These are phyloP conservation scores for Rhodotorula toruloides DNA, from an alignment of 768 basidiomycete genomes.

Conservation along the genomic window DNA sequence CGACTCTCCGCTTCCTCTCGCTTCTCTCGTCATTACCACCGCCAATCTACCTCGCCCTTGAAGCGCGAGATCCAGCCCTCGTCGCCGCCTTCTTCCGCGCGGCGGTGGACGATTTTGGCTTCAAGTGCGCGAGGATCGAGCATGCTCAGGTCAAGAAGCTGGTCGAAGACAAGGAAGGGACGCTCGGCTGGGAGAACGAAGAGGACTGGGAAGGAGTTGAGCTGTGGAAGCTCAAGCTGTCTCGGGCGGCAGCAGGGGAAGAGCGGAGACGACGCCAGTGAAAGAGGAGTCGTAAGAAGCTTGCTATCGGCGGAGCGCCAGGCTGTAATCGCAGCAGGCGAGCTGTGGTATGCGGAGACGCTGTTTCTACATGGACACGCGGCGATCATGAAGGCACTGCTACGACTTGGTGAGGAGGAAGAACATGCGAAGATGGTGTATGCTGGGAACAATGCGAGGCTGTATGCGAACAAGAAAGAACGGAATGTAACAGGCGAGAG, in stretches of 20 bases:
- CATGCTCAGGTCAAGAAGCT: conserved; percentile 59
- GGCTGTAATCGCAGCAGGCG: no score
- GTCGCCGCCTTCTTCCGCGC: conserved; percentile 58
- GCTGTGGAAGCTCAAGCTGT: conserved; percentile 56
- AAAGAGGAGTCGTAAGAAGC: no score
- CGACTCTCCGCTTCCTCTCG: conserved; percentile 61
- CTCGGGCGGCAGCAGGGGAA: no score
- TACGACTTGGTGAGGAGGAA: no score
- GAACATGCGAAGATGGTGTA: no score
- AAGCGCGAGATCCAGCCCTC: conserved; percentile 67
- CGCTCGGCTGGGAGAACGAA: conserved; percentile 58
- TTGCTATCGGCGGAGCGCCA: no score
- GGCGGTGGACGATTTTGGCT: conserved; percentile 58
- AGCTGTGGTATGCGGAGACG: no score
- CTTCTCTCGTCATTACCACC: conserved; percentile 52
- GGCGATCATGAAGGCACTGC: conserved; percentile 7
- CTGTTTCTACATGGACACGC: no score
- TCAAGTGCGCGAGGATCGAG: conserved; percentile 58
- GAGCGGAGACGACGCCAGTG: no score
- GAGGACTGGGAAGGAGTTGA: conserved; percentile 54
- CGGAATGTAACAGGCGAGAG: no score
- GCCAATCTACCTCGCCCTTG: conserved; percentile 62
- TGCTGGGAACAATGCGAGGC: no score
- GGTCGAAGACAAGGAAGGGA: conserved; percentile 53
- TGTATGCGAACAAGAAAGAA: no score